A percentile compares a stretch with the other conserved stretches of the same genome.
These are phyloP conservation scores for Melastoma malabathricum DNA, from an alignment of 345 rosid species.

Conservation along the genomic window DNA sequence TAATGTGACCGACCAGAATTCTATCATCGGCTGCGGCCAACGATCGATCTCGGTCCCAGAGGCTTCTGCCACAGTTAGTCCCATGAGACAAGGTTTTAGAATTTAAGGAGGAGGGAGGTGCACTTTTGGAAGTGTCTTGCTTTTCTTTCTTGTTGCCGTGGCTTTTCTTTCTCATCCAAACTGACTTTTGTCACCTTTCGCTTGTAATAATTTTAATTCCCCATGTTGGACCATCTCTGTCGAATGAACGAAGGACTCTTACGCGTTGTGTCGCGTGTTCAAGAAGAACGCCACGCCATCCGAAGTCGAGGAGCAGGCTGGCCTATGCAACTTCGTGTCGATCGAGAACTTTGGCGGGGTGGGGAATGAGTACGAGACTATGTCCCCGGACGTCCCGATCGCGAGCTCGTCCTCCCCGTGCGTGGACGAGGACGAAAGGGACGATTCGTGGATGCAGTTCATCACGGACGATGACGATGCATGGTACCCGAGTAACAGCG, in stretches of 20 bases:
- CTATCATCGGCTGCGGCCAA: no score
- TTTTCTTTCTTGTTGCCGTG: not conserved
- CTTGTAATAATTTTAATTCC: not conserved
- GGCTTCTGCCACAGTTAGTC: no score
- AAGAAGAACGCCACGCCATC: slow-evolving; percentile 77
- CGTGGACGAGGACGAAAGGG: slow-evolving; percentile 64
- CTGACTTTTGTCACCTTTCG: no score
- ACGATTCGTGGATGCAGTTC: slow-evolving; percentile 97
- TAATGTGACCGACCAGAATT: no score
- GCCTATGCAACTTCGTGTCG: slow-evolving; percentile 29
- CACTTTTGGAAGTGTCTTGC: no score
- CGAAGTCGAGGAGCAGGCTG: slow-evolving; percentile 54
- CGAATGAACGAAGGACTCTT: slow-evolving; percentile 47
- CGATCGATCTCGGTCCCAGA: no score
- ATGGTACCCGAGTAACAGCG: no score
- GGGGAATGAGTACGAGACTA: slow-evolving; percentile 29
- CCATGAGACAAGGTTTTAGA: no score
- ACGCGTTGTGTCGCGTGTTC: slow-evolving; percentile 88
- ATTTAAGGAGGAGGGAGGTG: no score
- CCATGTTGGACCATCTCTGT: no score
- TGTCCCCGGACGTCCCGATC: slow-evolving; percentile 65
- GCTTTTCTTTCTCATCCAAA: not conserved
- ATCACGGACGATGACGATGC: slow-evolving; percentile 67
- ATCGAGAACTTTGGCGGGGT: slow-evolving; percentile 25
- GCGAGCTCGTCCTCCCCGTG: slow-evolving; percentile 24